phyloP scores from a whole-genome alignment of 2,329 filamentous ascomycete genomes.

The Aspergillus melleus region DNA sequence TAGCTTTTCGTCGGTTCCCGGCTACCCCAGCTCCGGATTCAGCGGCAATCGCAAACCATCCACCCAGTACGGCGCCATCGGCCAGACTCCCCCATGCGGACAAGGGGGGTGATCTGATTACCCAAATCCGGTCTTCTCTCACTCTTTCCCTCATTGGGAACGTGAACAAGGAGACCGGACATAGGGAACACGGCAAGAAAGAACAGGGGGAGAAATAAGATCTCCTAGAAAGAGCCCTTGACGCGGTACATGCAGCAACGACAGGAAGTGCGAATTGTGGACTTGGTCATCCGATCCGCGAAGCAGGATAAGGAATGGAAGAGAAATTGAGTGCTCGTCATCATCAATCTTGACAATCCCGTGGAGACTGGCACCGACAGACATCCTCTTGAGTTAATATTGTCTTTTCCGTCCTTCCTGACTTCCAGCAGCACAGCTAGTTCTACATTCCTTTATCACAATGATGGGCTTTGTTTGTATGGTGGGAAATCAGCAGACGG shows the following conservation, averaged over 20 bases:
- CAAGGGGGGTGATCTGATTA: constrained; percentile 45
- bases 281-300: neutral
- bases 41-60: constrained; percentile 28
- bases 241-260: neutral
- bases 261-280: neutral
- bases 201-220: neutral
- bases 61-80: constrained; percentile 42
- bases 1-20: constrained; percentile 27
- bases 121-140: neutral
- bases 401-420: neutral
- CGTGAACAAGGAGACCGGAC: neutral
- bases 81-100: constrained; percentile 50
- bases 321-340: neutral
- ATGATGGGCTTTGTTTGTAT: neutral
- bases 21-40: constrained; percentile 25
- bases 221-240: neutral
- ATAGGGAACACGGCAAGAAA: neutral
- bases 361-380: neutral
- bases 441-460: neutral
- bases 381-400: neutral
- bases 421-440: neutral
- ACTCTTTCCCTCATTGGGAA: neutral
- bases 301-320: neutral
- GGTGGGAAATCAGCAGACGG: too few relatives aligned
- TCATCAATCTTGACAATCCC: neutral